phyloP scores from a whole-genome alignment of 1,284 basidiomycete genomes.

The Malassezia equina region DNA sequence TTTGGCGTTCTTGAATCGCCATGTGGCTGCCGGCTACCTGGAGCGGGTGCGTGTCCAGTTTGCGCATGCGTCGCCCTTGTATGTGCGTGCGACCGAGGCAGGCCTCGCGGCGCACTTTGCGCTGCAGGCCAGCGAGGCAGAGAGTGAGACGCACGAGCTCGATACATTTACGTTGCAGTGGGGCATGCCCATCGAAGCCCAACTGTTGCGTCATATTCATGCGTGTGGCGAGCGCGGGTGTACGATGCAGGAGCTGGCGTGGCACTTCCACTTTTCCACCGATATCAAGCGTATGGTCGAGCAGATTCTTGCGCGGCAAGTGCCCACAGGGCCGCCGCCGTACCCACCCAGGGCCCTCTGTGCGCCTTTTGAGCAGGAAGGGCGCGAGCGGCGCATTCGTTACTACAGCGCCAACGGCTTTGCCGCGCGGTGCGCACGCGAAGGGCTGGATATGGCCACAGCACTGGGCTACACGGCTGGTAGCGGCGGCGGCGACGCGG shows the following conservation, averaged over 20 bases:
- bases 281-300: conserved; percentile 19
- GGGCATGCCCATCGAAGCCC: conserved; percentile 2
- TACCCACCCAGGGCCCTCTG: conserved; percentile 9
- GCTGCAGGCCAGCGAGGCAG: background rate
- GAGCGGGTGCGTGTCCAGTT: conserved; percentile 17
- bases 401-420: conserved; percentile 15
- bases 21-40: conserved; percentile 2
- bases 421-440: background rate
- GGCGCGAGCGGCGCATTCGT: conserved; percentile 18
- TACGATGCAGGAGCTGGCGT: conserved; percentile 15
- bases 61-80: conserved; percentile 2
- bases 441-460: conserved; percentile 5
- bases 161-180: background rate
- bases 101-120: background rate
- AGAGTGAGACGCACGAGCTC: background rate
- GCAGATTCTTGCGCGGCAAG: conserved; percentile 10
- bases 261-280: conserved; percentile 2
- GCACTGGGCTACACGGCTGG: conserved; percentile 3
- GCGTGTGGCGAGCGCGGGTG: conserved; percentile 2
- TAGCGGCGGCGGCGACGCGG: too few relatives aligned
- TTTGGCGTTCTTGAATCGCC: conserved; percentile 8
- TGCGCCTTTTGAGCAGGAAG: conserved; percentile 17
- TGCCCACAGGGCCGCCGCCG: background rate
- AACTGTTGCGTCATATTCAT: conserved; percentile 1
- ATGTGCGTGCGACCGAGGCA: conserved; percentile 6